Evolutionary conservation across 106 monocot species (phyloP).

Genomic region (Allium sativum): DNA sequence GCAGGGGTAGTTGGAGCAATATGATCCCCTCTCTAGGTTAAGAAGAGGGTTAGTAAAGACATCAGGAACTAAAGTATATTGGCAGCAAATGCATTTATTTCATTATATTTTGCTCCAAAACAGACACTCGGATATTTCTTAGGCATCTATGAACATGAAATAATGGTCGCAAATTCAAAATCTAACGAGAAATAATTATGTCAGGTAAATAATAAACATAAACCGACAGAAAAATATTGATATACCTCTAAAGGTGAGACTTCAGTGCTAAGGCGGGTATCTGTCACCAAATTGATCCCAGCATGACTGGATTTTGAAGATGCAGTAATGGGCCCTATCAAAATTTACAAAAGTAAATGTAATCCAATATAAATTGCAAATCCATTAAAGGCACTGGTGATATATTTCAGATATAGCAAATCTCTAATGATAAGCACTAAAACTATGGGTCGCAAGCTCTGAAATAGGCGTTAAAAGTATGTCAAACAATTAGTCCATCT

Average conservation of each 20-base stretch:
- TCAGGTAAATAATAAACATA: not conserved
- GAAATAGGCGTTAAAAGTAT: too few species aligned
- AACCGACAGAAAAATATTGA: not conserved
- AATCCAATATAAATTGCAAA: too few species aligned
- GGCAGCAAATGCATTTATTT: too few species aligned
- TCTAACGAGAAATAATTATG: too few species aligned
- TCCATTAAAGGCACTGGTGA: too few species aligned
- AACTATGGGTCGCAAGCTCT: too few species aligned
- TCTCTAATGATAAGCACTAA: too few species aligned
- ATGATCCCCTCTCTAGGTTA: slow-evolving; percentile 11
- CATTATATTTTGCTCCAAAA: too few species aligned
- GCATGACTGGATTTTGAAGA: slow-evolving; percentile 34
- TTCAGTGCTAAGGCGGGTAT: slow-evolving; percentile 31
- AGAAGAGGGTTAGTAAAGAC: not conserved
- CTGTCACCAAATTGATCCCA: slow-evolving; percentile 23
- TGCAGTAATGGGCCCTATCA: slow-evolving; percentile 23
- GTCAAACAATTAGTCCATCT: too few species aligned
- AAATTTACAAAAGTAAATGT: not conserved
- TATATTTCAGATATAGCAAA: too few species aligned
- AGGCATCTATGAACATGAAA: not conserved
- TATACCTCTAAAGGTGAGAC: slow-evolving; percentile 52
- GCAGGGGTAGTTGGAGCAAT: slow-evolving; percentile 15
- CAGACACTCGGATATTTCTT: too few species aligned
- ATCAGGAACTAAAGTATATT: too few species aligned
- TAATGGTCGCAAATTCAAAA: not conserved